A percentile compares a stretch with the other conserved stretches of the same genome.
Conservation (phyloP, 75 land plant species). For the Selaginella moellendorffii region DNA sequence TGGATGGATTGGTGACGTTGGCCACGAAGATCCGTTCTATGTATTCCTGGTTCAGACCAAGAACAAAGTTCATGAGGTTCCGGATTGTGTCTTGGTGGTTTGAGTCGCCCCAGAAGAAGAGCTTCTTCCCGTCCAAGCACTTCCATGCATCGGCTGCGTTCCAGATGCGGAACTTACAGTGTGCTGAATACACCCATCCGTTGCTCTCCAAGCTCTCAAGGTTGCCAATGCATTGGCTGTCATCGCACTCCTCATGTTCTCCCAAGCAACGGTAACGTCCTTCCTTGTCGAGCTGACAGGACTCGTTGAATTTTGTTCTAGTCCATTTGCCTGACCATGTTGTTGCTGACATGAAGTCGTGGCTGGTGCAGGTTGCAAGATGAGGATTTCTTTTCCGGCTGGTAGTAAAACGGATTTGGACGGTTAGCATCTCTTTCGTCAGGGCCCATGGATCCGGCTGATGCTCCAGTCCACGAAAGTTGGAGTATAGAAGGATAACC, state of each 20-base stretch:
- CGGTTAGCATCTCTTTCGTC: not conserved
- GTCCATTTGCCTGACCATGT: not conserved
- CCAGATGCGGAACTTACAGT: not conserved
- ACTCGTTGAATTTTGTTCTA: not conserved
- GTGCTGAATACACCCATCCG: not conserved
- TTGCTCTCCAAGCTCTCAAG: slow-evolving; percentile 15
- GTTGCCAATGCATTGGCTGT: slow-evolving; percentile 53
- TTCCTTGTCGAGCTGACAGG: not conserved
- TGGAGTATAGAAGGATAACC: slow-evolving; percentile 15
- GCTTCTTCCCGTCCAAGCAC: not conserved
- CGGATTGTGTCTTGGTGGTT: not conserved
- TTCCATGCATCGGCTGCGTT: not conserved
- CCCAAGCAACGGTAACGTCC: slow-evolving; percentile 31
- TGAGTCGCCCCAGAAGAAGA: slow-evolving; percentile 1
- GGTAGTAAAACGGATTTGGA: no score
- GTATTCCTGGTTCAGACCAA: slow-evolving; percentile 11
- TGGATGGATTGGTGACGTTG: slow-evolving; percentile 30
- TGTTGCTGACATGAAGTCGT: no score
- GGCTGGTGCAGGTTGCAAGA: no score
- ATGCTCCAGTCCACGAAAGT: slow-evolving; percentile 8
- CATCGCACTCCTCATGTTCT: slow-evolving; percentile 22
- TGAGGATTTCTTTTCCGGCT: no score
- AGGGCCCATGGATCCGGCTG: slow-evolving; percentile 9
- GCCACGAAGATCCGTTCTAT: slow-evolving; percentile 9
- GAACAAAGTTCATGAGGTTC: slow-evolving; percentile 2